Percentiles rank a stretch among this genome's conserved stretches.
Conservation (phyloP, 352 stramenopile species). For the Blastocystis sp. region DNA sequence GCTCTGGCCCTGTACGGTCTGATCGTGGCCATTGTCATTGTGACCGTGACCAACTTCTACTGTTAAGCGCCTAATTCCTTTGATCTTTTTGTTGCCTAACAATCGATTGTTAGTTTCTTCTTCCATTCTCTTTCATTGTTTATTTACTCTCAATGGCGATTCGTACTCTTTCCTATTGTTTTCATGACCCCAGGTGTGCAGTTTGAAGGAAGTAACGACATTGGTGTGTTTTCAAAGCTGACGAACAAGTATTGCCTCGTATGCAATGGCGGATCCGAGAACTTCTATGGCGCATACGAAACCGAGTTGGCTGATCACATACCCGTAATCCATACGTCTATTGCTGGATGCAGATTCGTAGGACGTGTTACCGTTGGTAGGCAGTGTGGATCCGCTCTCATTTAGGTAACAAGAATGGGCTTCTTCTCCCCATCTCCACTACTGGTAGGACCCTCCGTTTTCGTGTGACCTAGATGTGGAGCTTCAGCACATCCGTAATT, state of each 20-base stretch:
- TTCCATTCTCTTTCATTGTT: background rate
- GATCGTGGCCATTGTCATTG: conserved; percentile 83
- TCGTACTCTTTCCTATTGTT: background rate
- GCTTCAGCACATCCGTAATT: conserved; percentile 96
- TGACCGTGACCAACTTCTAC: background rate
- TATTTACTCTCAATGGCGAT: conserved; percentile 26
- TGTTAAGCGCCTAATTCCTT: conserved; percentile 7
- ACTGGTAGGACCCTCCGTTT: conserved; percentile 63
- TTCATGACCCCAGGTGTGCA: conserved; percentile 67
- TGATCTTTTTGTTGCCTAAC: background rate
- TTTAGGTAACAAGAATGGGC: conserved; percentile 83
- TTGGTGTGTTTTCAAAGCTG: conserved; percentile 95
- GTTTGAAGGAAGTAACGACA: conserved; percentile 98
- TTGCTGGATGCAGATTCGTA: conserved; percentile 90
- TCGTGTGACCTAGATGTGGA: conserved; percentile 76
- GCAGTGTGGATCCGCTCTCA: background rate
- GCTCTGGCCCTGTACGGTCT: conserved; percentile 87
- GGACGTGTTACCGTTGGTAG: conserved; percentile 84
- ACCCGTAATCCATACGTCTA: conserved; percentile 91
- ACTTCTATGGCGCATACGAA: conserved; percentile 97
- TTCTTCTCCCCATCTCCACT: conserved; percentile 89
- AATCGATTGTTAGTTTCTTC: no score
- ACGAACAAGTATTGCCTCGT: conserved; percentile 93
- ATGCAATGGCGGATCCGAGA: conserved; percentile 72
- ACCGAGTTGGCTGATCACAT: conserved; percentile 92